A percentile compares a stretch with the other conserved stretches of the same genome.
These are phyloP conservation scores for Chloranthus sessilifolius DNA, from an alignment of 164 flowering plant genomes.

Conservation along the genomic window DNA sequence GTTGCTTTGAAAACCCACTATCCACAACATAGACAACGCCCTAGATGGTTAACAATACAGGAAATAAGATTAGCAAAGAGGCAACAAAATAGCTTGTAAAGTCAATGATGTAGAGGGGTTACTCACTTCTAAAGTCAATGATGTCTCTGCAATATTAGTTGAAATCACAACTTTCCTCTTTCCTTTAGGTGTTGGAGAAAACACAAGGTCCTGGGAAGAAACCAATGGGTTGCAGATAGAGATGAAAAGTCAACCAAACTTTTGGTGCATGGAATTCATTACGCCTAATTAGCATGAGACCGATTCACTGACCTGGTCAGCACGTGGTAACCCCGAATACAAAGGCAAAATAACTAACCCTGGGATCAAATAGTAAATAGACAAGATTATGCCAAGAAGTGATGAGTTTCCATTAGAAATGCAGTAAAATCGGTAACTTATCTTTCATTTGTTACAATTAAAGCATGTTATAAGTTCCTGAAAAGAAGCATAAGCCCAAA, in stretches of 20 bases:
- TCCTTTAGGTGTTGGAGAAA: constrained; percentile 87
- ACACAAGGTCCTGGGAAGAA: constrained; percentile 62
- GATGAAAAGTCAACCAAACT: constrained; percentile 5
- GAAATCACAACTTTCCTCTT: constrained; percentile 93
- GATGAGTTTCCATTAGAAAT: too few species aligned
- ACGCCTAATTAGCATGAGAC: not conserved
- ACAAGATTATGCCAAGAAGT: constrained; percentile 5
- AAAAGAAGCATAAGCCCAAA: too few species aligned
- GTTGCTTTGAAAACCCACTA: constrained; percentile 94
- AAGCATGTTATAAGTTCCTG: too few species aligned
- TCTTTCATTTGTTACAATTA: too few species aligned
- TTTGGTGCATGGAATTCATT: not conserved
- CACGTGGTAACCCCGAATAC: constrained; percentile 88
- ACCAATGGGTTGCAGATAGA: constrained; percentile 1
- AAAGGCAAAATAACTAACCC: constrained; percentile 74
- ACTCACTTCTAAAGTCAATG: constrained; percentile 88
- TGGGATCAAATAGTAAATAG: constrained; percentile 22
- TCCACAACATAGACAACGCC: constrained; percentile 97
- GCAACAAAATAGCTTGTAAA: not conserved
- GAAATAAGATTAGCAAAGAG: not conserved
- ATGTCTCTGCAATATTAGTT: constrained; percentile 98
- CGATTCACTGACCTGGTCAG: constrained; percentile 74
- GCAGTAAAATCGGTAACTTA: too few species aligned
- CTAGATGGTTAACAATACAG: constrained; percentile 32
- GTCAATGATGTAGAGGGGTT: not conserved